These are phyloP conservation scores for Pseudogymnoascus sp. DNA, from an alignment of 2,329 filamentous ascomycete species.

Conservation along the genomic window DNA sequence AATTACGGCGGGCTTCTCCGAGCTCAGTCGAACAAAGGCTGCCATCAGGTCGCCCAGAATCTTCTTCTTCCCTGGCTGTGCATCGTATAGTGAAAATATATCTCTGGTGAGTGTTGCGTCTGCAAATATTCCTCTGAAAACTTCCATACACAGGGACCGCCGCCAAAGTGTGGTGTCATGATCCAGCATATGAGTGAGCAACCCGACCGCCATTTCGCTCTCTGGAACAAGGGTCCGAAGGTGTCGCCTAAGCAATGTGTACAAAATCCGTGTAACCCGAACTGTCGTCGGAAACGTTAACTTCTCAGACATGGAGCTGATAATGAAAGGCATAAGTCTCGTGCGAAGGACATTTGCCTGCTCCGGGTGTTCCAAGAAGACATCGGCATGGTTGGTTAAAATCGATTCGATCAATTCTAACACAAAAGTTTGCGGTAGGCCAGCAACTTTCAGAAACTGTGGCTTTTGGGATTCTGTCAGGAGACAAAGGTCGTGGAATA, in stretches of 20 bases:
- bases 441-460: conserved; percentile 71
- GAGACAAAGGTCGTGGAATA: conserved; percentile 83
- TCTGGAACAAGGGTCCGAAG: conserved; percentile 66
- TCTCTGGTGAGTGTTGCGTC: conserved; percentile 70
- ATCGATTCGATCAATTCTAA: conserved; percentile 89
- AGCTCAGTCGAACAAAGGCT: conserved; percentile 83
- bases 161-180: conserved; percentile 80
- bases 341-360: conserved; percentile 69
- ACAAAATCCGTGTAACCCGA: conserved; percentile 72
- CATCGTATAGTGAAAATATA: conserved; percentile 75
- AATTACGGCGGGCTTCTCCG: conserved; percentile 82
- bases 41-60: conserved; percentile 77
- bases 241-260: conserved; percentile 71
- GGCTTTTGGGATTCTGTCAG: conserved; percentile 77
- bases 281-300: conserved; percentile 75
- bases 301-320: conserved; percentile 67
- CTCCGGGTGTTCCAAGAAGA: conserved; percentile 72
- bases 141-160: conserved; percentile 80
- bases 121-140: conserved; percentile 76
- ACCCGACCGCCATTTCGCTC: conserved; percentile 71
- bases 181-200: conserved; percentile 80
- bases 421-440: conserved; percentile 72
- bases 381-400: conserved; percentile 71
- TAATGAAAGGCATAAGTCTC: conserved; percentile 74
- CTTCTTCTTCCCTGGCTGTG: conserved; percentile 58